Evolutionary conservation across 345 rosid genomes (phyloP).

Genomic region (Eucalyptus pauciflora): DNA sequence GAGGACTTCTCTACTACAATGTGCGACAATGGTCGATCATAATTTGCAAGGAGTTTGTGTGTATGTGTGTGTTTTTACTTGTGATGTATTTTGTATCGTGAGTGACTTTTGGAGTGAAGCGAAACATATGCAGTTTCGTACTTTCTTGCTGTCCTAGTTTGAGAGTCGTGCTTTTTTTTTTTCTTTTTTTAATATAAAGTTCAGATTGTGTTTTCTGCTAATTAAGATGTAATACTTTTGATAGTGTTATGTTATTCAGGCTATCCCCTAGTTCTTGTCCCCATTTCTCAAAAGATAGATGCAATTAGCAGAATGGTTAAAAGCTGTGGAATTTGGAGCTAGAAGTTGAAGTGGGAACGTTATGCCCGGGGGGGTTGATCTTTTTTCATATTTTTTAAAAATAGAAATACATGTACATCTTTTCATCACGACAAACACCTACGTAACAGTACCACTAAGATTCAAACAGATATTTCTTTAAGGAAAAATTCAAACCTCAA

Average conservation of each 20-base stretch:
- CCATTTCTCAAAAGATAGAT: not conserved
- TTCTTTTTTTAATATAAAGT: not conserved
- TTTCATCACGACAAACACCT: no score
- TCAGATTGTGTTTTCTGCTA: not conserved
- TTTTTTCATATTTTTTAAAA: no score
- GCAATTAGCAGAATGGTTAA: not conserved
- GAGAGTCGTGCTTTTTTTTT: not conserved
- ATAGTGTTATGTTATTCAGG: not conserved
- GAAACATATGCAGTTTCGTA: not conserved
- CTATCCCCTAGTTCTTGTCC: not conserved
- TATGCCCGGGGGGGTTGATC: not conserved
- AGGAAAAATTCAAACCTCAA: no score
- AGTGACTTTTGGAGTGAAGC: not conserved
- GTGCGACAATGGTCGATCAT: not conserved
- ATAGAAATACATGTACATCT: no score
- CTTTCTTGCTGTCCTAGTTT: not conserved
- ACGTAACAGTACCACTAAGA: no score
- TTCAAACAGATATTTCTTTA: no score
- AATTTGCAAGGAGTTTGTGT: not conserved
- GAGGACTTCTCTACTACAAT: not conserved
- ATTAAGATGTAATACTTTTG: not conserved
- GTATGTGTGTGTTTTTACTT: not conserved
- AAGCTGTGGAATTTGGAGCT: not conserved
- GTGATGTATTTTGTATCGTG: not conserved
- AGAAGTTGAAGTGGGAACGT: not conserved